phyloP scores from a whole-genome alignment of 176 grass and related monocot species.

The Zea mays region DNA sequence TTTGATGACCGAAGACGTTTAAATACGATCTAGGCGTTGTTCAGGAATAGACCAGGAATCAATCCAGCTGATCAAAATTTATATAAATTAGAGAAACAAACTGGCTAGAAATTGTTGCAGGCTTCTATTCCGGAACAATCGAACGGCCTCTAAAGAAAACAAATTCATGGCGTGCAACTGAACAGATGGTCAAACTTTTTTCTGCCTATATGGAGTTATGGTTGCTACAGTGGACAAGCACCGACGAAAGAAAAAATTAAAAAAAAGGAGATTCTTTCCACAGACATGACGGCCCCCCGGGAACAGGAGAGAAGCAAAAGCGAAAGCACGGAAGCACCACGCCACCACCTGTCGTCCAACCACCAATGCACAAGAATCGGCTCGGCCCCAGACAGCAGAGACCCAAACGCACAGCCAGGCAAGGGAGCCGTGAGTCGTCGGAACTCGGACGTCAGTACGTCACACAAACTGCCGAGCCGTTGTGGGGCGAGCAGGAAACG shows the following conservation, averaged over 20 bases:
- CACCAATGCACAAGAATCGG: slow-evolving; percentile 19
- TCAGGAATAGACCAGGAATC: too few species aligned
- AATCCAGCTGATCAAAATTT: too few species aligned
- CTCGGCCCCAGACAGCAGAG: neutral
- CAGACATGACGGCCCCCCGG: neutral
- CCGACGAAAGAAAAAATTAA: neutral
- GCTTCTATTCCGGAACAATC: too few species aligned
- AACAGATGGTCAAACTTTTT: neutral
- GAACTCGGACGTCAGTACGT: neutral
- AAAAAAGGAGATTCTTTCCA: neutral
- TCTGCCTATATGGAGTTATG: neutral
- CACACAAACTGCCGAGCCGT: slow-evolving; percentile 21
- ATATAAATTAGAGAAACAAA: too few species aligned
- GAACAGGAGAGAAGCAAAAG: slow-evolving; percentile 20
- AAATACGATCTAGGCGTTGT: neutral
- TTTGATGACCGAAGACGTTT: neutral
- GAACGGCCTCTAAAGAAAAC: neutral
- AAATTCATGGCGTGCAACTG: neutral
- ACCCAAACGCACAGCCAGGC: neutral
- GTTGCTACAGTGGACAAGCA: neutral
- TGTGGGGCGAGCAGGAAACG: neutral
- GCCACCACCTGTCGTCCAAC: slow-evolving; percentile 11
- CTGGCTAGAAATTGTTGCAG: too few species aligned
- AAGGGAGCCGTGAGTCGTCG: neutral
- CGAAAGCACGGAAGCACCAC: slow-evolving; percentile 3